Percentiles rank a stretch among this genome's conserved stretches.
phyloP scores from a whole-genome alignment of 116 monocot genomes.

The Iris pallida region DNA sequence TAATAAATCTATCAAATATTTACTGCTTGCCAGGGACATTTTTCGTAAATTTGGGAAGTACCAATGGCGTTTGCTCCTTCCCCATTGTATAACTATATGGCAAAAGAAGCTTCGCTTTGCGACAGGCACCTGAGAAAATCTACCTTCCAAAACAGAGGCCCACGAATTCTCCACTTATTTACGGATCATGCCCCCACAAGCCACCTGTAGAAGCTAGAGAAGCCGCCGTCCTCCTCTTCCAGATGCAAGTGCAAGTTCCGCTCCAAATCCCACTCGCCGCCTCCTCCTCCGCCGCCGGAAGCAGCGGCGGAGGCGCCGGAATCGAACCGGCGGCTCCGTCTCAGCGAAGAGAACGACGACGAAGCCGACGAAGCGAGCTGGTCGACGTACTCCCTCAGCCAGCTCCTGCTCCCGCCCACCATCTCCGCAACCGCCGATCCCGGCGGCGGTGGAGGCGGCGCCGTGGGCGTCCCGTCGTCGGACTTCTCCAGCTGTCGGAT shows the following conservation, averaged over 20 bases:
- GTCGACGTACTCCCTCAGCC: constrained; percentile 25
- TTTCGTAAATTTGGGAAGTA: too few relatives aligned
- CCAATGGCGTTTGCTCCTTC: too few relatives aligned
- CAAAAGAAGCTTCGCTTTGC: too few relatives aligned
- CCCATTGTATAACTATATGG: too few relatives aligned
- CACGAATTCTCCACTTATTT: too few relatives aligned
- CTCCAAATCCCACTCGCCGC: constrained; percentile 18
- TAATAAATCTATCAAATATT: too few relatives aligned
- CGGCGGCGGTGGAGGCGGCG: background rate
- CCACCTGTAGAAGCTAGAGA: constrained; percentile 17
- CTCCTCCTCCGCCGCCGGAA: background rate
- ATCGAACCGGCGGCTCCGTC: constrained; percentile 10
- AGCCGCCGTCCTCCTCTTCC: constrained; percentile 21
- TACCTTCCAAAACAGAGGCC: too few relatives aligned
- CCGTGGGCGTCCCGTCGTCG: background rate
- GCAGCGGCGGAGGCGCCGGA: background rate
- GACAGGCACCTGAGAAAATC: too few relatives aligned
- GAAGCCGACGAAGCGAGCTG: constrained; percentile 19
- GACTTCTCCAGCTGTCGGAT: background rate
- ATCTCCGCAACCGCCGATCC: background rate
- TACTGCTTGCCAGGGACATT: too few relatives aligned
- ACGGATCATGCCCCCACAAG: constrained; percentile 13
- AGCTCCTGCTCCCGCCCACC: constrained; percentile 5
- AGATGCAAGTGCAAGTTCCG: constrained; percentile 6
- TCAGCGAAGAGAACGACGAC: constrained; percentile 17